Base-by-base conservation (phyloP, 345 rosid species). In the Brassica nigra region DNA sequence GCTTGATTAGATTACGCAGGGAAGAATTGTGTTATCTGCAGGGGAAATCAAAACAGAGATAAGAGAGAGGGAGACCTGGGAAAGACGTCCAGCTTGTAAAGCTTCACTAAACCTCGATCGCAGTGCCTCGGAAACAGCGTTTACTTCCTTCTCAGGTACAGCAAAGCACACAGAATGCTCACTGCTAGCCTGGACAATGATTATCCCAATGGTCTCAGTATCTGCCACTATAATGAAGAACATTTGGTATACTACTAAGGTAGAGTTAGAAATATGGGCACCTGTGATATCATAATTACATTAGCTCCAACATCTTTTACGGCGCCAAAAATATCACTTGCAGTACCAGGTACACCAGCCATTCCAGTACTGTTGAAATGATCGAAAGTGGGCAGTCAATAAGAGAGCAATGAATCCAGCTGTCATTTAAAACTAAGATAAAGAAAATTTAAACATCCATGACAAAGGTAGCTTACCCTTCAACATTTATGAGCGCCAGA, bases 301-400 rank as follows among this genome's bases (percentile, higher is more conserved):
- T 96, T 96, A 74, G 99, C 99, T 78, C 98, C 98, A 68, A 96
- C 99, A 80, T 92, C 99, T 84, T 93, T 93, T 83, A 90, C 98
- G 37, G 91, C 89, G 73, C 95, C 86, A 85, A 96, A 96, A 86
- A 96, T 96, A 64, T 88, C 91, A 84, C 89, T 90, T 30, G 97
- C 93, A 42, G 99, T 96, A 83, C 99, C 99, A 31, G 99, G 99
- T 84, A 96, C 92, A 81, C 99, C 99, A 82, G 95, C 98, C 99
- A 95, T 89, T 86, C 99, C 98, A 81, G 99, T 95, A 79, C 99
- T 95, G 80, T 78, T 72, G 76, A 34, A 68, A 78, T 30, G 75
- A 67, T 62, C 23, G 62, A 29, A 59, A 64, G 36, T 20, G 5
- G 4, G 67, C 33, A 75, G 5, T 44, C 75, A 74, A 15, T 47